phyloP scores from a whole-genome alignment of 2,329 filamentous ascomycete genomes.

The Ceratocystis lukuohia region DNA sequence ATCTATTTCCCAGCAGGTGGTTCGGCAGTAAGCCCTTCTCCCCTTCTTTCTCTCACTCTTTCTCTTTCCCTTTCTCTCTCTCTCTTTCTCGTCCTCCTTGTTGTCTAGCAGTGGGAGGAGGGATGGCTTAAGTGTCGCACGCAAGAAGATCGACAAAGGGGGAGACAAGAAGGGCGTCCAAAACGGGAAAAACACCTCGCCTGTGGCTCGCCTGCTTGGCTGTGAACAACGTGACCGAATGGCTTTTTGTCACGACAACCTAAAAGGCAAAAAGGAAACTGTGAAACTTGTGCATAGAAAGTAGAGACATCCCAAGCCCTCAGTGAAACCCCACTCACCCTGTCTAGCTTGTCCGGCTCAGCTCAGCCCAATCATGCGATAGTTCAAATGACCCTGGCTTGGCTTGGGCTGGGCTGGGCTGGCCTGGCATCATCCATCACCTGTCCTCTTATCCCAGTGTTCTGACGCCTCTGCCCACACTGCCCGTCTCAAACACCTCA shows the following conservation, averaged over 20 bases:
- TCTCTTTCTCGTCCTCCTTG: background rate
- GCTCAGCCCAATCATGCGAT: too few species aligned
- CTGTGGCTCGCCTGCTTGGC: conserved; percentile 15
- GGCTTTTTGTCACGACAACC: background rate
- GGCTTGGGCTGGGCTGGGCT: conserved; percentile 28
- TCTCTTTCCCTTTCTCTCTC: background rate
- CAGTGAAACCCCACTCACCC: conserved; percentile 18
- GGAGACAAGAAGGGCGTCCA: background rate
- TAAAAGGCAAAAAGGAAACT: background rate
- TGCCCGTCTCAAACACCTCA: conserved; percentile 62
- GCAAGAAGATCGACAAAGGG: conserved; percentile 5
- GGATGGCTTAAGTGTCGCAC: background rate
- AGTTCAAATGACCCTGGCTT: conserved; percentile 12
- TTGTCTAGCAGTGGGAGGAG: background rate
- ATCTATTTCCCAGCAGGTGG: too few species aligned
- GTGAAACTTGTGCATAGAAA: conserved; percentile 2
- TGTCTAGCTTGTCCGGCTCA: too few species aligned
- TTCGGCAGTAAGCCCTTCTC: background rate
- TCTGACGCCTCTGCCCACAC: conserved; percentile 47
- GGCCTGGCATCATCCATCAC: conserved; percentile 23
- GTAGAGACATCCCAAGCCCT: background rate
- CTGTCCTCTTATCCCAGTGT: conserved; percentile 31
- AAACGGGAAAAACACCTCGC: conserved; percentile 7
- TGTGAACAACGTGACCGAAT: background rate
- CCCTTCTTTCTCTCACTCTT: background rate